A percentile compares a stretch with the other conserved stretches of the same genome.
phyloP scores from a whole-genome alignment of 2,329 filamentous ascomycete species.

The Fusarium lyarnte region DNA sequence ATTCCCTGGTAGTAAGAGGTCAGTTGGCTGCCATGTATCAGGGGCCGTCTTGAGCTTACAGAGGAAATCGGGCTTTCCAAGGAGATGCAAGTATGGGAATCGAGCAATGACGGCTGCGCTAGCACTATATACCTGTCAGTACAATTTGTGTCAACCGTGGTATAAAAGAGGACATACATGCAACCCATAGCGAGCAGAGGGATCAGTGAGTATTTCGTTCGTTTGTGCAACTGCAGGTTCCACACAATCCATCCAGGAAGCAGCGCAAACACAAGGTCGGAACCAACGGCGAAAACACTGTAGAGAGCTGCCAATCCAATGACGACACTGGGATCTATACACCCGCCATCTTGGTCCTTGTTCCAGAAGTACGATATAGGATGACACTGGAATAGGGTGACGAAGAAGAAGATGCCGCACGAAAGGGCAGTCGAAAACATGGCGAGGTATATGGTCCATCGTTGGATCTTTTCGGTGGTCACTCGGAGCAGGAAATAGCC shows the following conservation, averaged over 20 bases:
- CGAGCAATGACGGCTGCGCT: slow-evolving; percentile 53
- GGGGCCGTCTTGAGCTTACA: slow-evolving; percentile 36
- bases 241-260: slow-evolving; percentile 62
- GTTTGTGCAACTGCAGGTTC: slow-evolving; percentile 60
- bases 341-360: slow-evolving; percentile 35
- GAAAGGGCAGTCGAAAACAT: slow-evolving; percentile 43
- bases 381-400: slow-evolving; percentile 45
- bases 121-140: slow-evolving; percentile 43
- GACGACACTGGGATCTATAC: slow-evolving; percentile 50
- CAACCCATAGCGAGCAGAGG: slow-evolving; percentile 65
- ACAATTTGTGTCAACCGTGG: accelerated
- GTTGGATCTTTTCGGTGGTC: slow-evolving; percentile 28
- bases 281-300: slow-evolving; percentile 55
- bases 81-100: slow-evolving; percentile 46
- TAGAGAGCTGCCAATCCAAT: slow-evolving; percentile 60
- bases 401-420: slow-evolving; percentile 46
- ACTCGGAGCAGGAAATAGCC: slow-evolving; percentile 48
- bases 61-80: slow-evolving; percentile 52
- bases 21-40: background rate
- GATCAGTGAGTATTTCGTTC: slow-evolving; percentile 59
- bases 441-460: slow-evolving; percentile 43
- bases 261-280: slow-evolving; percentile 59
- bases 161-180: slow-evolving; percentile 41
- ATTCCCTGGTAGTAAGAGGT: slow-evolving; percentile 36
- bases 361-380: slow-evolving; percentile 46